A percentile compares a stretch with the other conserved stretches of the same genome.
Conservation (phyloP, 2,329 filamentous ascomycete genomes). For the Teratosphaeria gauchensis region DNA sequence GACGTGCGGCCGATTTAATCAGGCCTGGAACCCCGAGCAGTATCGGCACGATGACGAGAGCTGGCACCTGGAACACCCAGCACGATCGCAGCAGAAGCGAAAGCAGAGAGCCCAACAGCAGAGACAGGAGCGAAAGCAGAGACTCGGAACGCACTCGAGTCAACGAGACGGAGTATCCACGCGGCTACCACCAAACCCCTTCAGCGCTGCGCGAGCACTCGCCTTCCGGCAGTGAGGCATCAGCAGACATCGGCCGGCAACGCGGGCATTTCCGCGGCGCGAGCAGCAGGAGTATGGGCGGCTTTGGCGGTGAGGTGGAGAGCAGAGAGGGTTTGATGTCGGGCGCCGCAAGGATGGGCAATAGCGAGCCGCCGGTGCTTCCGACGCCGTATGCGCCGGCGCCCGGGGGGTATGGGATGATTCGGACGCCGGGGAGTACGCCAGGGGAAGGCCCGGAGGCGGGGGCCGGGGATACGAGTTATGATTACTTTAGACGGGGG, state of each 20-base stretch:
- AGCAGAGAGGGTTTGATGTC: conserved; percentile 12
- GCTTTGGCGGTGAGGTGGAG: conserved; percentile 8
- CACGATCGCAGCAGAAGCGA: conserved; percentile 7
- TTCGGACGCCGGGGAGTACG: conserved; percentile 15
- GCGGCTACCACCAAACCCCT: conserved; percentile 40
- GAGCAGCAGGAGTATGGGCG: neutral
- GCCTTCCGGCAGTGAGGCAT: conserved; percentile 24
- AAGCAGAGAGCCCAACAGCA: conserved; percentile 8
- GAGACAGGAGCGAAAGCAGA: conserved; percentile 18
- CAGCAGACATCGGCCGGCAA: neutral
- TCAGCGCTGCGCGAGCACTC: conserved; percentile 33
- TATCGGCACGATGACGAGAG: conserved; percentile 26
- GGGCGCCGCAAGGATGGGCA: conserved; percentile 23
- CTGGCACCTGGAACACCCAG: conserved; percentile 21
- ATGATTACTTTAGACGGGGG: conserved; percentile 30
- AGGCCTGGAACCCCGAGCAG: conserved; percentile 54
- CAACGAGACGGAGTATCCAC: conserved; percentile 31
- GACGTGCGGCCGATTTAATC: conserved; percentile 48
- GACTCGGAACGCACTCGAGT: conserved; percentile 23
- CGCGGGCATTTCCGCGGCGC: neutral
- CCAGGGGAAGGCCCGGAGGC: conserved; percentile 13
- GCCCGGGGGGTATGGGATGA: conserved; percentile 20
- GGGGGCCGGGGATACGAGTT: conserved; percentile 27
- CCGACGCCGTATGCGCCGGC: conserved; percentile 12
- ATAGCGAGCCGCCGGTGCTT: conserved; percentile 9